These are phyloP conservation scores for Amylostereum areolatum DNA, from an alignment of 1,284 basidiomycete genomes.

Conservation along the genomic window DNA sequence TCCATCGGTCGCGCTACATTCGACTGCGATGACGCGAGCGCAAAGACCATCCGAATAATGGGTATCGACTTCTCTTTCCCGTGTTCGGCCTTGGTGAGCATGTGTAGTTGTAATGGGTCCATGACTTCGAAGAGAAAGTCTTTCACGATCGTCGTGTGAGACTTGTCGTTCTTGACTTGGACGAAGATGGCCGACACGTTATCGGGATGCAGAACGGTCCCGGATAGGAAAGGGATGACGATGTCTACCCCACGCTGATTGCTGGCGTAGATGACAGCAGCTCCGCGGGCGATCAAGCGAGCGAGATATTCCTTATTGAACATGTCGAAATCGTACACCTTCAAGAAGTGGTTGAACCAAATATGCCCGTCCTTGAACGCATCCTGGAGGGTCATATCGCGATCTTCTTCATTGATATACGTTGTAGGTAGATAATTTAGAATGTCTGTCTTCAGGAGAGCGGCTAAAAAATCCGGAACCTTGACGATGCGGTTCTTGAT, in stretches of 20 bases:
- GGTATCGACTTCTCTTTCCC: constrained; percentile 8
- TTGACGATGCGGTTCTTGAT: constrained; percentile 3
- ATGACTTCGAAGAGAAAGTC: not conserved
- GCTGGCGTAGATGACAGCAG: constrained; percentile 20
- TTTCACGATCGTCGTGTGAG: not conserved
- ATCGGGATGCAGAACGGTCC: constrained; percentile 1
- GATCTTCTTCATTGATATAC: not conserved
- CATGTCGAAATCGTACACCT: constrained; percentile 14
- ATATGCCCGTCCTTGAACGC: constrained; percentile 16
- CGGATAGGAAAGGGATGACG: constrained; percentile 17
- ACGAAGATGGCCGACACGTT: constrained; percentile 21
- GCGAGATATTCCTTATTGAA: constrained; percentile 17
- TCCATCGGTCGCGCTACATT: not conserved
- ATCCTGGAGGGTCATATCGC: constrained; percentile 1
- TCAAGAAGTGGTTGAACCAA: constrained; percentile 27
- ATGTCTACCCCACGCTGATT: constrained; percentile 18
- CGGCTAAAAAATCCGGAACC: constrained; percentile 4
- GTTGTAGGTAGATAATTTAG: not conserved
- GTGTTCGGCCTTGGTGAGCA: not conserved
- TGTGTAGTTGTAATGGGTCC: not conserved
- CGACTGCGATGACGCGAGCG: constrained; percentile 11
- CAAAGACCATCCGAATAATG: constrained; percentile 16
- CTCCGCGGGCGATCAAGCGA: constrained; percentile 19
- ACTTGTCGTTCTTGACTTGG: constrained; percentile 21
- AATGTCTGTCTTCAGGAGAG: not conserved